These are phyloP conservation scores for Grosmannia penicillata DNA, from an alignment of 2,329 filamentous ascomycete genomes.

Conservation along the genomic window DNA sequence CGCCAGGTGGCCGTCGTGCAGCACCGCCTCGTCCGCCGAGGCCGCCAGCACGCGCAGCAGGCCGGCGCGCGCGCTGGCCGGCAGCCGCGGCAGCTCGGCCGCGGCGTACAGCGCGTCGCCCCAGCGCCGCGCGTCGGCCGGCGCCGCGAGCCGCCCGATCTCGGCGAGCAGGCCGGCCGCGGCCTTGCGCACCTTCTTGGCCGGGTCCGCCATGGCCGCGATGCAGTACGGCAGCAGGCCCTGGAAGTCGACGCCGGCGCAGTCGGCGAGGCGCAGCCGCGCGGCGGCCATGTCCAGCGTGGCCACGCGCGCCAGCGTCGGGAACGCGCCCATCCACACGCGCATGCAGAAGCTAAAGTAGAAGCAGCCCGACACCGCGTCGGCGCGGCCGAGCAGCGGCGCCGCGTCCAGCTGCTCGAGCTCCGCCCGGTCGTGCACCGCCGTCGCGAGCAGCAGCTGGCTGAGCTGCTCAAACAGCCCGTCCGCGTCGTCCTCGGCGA, in stretches of 20 bases:
- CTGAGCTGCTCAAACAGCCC: slow-evolving; percentile 43
- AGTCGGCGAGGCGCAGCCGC: slow-evolving; percentile 35
- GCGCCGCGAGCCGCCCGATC: slow-evolving; percentile 37
- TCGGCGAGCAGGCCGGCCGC: slow-evolving; percentile 52
- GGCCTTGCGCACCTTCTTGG: slow-evolving; percentile 60
- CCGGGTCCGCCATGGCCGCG: slow-evolving; percentile 58
- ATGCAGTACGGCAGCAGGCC: slow-evolving; percentile 70
- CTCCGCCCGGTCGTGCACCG: slow-evolving; percentile 29
- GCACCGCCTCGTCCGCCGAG: slow-evolving; percentile 68
- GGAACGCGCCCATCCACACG: slow-evolving; percentile 59
- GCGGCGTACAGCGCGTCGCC: slow-evolving; percentile 44
- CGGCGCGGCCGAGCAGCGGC: slow-evolving; percentile 36
- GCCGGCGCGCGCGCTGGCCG: slow-evolving; percentile 39
- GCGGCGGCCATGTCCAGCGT: slow-evolving; percentile 53
- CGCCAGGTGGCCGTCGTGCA: slow-evolving; percentile 59
- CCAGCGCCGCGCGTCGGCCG: slow-evolving; percentile 30
- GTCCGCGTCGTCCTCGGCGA: slow-evolving; percentile 22
- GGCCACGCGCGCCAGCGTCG: slow-evolving; percentile 50
- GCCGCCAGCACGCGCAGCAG: slow-evolving; percentile 40
- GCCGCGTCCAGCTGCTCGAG: slow-evolving; percentile 37
- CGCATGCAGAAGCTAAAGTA: slow-evolving; percentile 64
- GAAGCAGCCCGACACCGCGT: slow-evolving; percentile 44
- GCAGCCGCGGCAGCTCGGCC: slow-evolving; percentile 40
- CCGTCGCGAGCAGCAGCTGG: slow-evolving; percentile 37
- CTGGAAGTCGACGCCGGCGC: slow-evolving; percentile 51